A percentile compares a stretch with the other conserved stretches of the same genome.
These are phyloP conservation scores for Penicillium sp. DNA, from an alignment of 2,329 filamentous ascomycete species.

Conservation along the genomic window DNA sequence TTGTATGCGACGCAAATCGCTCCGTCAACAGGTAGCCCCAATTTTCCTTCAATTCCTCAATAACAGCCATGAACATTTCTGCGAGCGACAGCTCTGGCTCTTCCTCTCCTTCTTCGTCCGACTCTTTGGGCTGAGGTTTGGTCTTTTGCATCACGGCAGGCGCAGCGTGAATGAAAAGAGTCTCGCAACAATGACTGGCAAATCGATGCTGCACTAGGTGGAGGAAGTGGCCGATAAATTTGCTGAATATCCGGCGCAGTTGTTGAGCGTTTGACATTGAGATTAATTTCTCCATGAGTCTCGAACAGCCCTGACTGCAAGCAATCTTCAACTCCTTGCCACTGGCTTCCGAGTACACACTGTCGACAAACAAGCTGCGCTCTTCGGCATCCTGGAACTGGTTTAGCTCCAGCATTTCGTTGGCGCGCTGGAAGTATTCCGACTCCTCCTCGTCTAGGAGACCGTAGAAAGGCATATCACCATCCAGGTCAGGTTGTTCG, in stretches of 20 bases:
- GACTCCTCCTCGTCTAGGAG: constrained; percentile 90
- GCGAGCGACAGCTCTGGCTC: constrained; percentile 68
- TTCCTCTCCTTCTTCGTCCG: constrained; percentile 44
- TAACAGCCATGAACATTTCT: constrained; percentile 74
- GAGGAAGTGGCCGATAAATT: constrained; percentile 82
- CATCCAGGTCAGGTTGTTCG: constrained; percentile 26
- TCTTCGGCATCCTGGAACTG: constrained; percentile 78
- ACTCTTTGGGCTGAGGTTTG: constrained; percentile 44
- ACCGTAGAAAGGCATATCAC: constrained; percentile 80
- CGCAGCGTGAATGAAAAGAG: constrained; percentile 80
- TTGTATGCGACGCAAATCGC: constrained; percentile 82
- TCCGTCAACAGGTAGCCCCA: constrained; percentile 83
- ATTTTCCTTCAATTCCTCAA: constrained; percentile 84
- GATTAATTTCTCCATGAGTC: constrained; percentile 88
- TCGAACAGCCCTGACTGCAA: constrained; percentile 91
- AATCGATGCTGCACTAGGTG: constrained; percentile 93
- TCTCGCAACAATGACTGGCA: constrained; percentile 95
- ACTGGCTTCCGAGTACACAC: constrained; percentile 79
- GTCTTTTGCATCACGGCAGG: constrained; percentile 74
- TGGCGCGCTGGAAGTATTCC: constrained; percentile 88
- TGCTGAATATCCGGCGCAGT: constrained; percentile 81
- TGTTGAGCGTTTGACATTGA: constrained; percentile 73
- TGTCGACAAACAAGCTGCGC: constrained; percentile 68
- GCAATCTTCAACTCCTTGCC: constrained; percentile 96
- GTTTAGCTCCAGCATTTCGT: constrained; percentile 85